Base-by-base conservation (phyloP, 768 basidiomycete species). In the Boletus subcaerulescens region DNA sequence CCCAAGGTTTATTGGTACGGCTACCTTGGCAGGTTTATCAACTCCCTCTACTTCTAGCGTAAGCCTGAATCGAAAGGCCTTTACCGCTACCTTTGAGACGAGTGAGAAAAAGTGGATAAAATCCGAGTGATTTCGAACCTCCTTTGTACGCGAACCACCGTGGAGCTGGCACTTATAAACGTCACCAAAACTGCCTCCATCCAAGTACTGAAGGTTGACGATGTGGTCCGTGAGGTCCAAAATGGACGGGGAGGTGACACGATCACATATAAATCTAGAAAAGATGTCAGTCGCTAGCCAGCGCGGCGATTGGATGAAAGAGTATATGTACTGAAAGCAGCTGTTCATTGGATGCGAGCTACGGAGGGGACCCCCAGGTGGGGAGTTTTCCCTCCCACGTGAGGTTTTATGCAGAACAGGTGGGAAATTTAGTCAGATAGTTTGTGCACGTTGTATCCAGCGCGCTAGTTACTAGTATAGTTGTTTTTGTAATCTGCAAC, bases 51-150 rank as follows among this genome's bases (percentile, higher is more conserved):
- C 33, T 33, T 54, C 33, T 13, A 53, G 10, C 14, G 48, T 18
- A 32, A 61, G 3, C 7, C 38, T 47, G 55, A 62, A 63, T 38
- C 52, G 53, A 35, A 63, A 51, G 4, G 57, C 61, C 36, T 63
- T 63, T 11, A 63, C 61, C 18, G 61, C 61, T 20, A 63, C 61
- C 61, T 56, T 31, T 52, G 15, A 18, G 20, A 41, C 18, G 26
- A 31, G 31, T 40, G 15, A 43, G n/a, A 33, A 15, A 11, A 1
- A 2, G 3, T 13, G 32, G 20, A 35, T 8, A 13, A 18, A n/a
- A 8, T 22, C 11, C 14, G 39, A 42, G 8, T 12, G 13, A 12
- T n/a, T 32, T 22, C 50, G 24, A 20, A 56, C 50, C 51, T 53
- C 50, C 29, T 29, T 29, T 29, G 29, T 29, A 29, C 8, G 1